phyloP scores from a whole-genome alignment of 73 alveolate species.

The Paraurostyla sp. region DNA sequence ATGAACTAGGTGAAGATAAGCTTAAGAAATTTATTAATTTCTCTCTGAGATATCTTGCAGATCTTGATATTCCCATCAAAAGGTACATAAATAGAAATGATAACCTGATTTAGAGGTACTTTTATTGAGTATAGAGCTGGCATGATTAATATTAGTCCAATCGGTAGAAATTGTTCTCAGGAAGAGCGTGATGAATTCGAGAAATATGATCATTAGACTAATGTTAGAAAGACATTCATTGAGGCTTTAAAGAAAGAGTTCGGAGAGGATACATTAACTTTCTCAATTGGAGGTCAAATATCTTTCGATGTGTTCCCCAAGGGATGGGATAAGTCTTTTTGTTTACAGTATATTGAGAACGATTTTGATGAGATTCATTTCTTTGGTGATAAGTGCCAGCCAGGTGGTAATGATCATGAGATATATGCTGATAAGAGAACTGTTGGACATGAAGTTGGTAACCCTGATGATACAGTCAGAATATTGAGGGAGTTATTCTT shows the following conservation, averaged over 20 bases:
- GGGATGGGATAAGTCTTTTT: conserved; percentile 98
- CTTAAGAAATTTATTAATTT: conserved; percentile 89
- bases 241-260: conserved; percentile 84
- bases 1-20: conserved; percentile 83
- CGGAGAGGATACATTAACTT: conserved; percentile 78
- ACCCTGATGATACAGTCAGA: conserved; percentile 92
- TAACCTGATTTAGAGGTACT: conserved; percentile 81
- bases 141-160: conserved; percentile 95
- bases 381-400: conserved; percentile 95
- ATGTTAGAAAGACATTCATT: conserved; percentile 85
- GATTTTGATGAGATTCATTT: conserved; percentile 93
- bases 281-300: conserved; percentile 98
- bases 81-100: conserved; percentile 55
- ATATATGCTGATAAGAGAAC: conserved; percentile 88
- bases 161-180: conserved; percentile 96
- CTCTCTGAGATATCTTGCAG: conserved; percentile 90
- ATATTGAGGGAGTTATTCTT: conserved; percentile 75
- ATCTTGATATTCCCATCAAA: conserved; percentile 94
- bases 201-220: conserved; percentile 83
- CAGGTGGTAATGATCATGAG: conserved; percentile 98
- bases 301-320: conserved; percentile 95
- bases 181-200: conserved; percentile 96
- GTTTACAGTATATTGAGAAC: conserved; percentile 85
- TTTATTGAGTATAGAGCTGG: conserved; percentile 97
- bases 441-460: conserved; percentile 87